Evolutionary conservation across 2,329 filamentous ascomycete genomes (phyloP).

Genomic region (Malbranchea zuffiana): DNA sequence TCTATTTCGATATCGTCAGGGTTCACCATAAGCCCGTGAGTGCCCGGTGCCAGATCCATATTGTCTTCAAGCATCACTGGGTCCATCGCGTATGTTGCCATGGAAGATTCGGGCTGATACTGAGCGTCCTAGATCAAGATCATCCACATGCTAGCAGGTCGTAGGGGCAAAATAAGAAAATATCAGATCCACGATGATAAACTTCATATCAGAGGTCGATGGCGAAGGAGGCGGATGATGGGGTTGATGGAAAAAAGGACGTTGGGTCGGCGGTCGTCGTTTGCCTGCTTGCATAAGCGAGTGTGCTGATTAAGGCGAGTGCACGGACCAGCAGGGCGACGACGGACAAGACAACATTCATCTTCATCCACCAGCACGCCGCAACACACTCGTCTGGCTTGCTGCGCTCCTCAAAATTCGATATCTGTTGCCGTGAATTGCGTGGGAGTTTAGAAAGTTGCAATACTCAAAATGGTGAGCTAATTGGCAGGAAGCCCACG

Average conservation of each 20-base stretch:
- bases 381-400: not conserved
- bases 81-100: conserved; percentile 24
- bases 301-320: not conserved
- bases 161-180: no score
- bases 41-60: conserved; percentile 36
- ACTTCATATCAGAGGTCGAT: no score
- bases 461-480: conserved; percentile 8
- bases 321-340: conserved; percentile 6
- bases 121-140: no score
- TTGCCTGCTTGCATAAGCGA: not conserved
- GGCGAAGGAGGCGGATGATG: no score
- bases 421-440: no score
- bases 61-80: conserved; percentile 31
- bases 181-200: no score
- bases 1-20: conserved; percentile 44
- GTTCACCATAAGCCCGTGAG: conserved; percentile 27
- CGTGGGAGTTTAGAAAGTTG: not conserved
- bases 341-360: conserved; percentile 10
- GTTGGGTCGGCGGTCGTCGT: not conserved
- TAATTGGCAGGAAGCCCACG: conserved; percentile 1
- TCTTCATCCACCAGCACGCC: conserved; percentile 1
- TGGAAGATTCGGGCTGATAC: no score
- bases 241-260: not conserved
- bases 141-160: no score
- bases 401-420: no score